Base-by-base conservation (phyloP, 441 rosid genomes). In the Hypseocharis bilobata region DNA sequence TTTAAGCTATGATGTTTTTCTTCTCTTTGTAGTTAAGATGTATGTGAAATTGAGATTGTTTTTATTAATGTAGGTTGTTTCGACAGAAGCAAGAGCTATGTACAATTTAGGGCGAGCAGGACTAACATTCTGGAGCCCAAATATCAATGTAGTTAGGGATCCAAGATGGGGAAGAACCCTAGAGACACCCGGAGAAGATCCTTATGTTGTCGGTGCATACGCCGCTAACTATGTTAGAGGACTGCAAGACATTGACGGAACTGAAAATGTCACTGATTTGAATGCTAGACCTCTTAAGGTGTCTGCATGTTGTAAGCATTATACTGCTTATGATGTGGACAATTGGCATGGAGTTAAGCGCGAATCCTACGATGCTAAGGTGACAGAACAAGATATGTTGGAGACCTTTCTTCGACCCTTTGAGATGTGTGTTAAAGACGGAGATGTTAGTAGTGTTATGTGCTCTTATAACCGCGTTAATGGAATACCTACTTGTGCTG, bases 161-260 rank as follows among this genome's bases (percentile, higher is more conserved):
- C 88, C 85, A 7, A 73, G 85, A 59, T 80, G 88, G 85, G 81
- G 85, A 25, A 74, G 88, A 52, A 75, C 64, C 3, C 64, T 60
- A 3, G 88, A 84, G 76, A 81, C 85, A 1, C 81, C 84, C 0
- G 83, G 88, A 0, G 83, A 84, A 60, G 88, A 84, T 68, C 88
- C 88, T 60, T 75, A 61, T 6, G 76, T 80, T 4, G 75, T 64
- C 6, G 81, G 81, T 0, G 63, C n/a, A 14, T 83, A 79, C 25
- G 84, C 78, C 6, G 82, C 66, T 25, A 66, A 68, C 28, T 81
- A 73, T 42, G 83, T 81, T 1, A 71, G 76, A 42, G 87, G 87
- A 0, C 47, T 81, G 19, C 87, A 83, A 59, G 87, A 79, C 25
- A 71, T 79, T 13, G 73, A 67, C 23, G 81, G 77, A 30, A 40